These are phyloP conservation scores for Aureobasidium pullulans DNA, from an alignment of 2,329 filamentous ascomycete species.

Conservation along the genomic window DNA sequence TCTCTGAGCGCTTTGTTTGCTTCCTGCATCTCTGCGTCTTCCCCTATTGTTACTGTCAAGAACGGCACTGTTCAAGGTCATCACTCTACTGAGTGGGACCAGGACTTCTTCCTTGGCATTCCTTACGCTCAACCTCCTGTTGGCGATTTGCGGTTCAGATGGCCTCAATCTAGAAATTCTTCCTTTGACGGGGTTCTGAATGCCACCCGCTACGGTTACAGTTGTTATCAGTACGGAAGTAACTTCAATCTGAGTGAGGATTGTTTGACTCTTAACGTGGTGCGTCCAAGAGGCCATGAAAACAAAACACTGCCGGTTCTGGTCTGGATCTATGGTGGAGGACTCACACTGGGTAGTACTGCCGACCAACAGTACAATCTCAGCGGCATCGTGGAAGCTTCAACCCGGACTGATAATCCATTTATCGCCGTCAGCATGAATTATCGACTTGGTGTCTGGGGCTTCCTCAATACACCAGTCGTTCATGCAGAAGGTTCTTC, in stretches of 20 bases:
- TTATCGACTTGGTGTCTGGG: constrained; percentile 46
- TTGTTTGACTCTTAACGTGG: constrained; percentile 36
- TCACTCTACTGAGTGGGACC: constrained; percentile 33
- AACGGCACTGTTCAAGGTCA: constrained; percentile 38
- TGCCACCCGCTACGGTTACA: constrained; percentile 38
- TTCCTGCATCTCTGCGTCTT: not conserved
- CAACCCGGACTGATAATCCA: constrained; percentile 45
- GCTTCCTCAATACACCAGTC: constrained; percentile 44
- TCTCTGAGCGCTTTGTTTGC: not conserved
- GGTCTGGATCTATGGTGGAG: constrained; percentile 19
- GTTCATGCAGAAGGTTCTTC: constrained; percentile 35
- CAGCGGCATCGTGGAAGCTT: constrained; percentile 28
- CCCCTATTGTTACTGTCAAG: constrained; percentile 31
- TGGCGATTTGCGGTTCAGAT: constrained; percentile 26
- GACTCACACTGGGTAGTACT: constrained; percentile 16
- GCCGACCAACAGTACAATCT: constrained; percentile 20
- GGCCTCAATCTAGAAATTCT: constrained; percentile 27
- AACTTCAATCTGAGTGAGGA: constrained; percentile 40
- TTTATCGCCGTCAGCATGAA: constrained; percentile 50
- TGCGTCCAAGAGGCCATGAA: constrained; percentile 20
- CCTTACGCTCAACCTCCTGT: constrained; percentile 31
- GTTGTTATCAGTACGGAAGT: constrained; percentile 41
- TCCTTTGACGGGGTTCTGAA: constrained; percentile 33
- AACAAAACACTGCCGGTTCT: constrained; percentile 16
- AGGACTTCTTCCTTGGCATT: constrained; percentile 41